Evolutionary conservation across 371 early-diverging fungal genomes (phyloP), one percentile per base, ranked within the genome.

Genomic region (Saksenaea vasiformis): DNA sequence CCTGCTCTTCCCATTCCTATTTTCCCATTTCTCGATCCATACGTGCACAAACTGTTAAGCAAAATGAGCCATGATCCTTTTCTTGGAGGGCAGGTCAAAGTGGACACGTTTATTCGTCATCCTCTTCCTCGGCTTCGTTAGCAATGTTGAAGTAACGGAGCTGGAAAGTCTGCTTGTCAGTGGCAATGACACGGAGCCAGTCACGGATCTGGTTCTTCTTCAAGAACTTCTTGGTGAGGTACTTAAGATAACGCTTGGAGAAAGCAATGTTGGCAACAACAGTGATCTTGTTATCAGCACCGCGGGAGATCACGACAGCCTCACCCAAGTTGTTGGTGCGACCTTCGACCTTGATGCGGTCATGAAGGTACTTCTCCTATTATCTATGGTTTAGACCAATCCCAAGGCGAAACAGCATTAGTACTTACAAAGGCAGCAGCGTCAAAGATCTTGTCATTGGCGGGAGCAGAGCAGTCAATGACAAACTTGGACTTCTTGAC

Each of bases 141-240:
- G 89, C 85, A 73, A 92, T 90, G 90, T 96, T 92, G 90, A 89
- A 97, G 95, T 98, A 98, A 74, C 91, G 87, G 82, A 98, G 91
- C 86, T 94, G 90, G 87, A 94, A 98, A 79, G 95, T 87, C 72
- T 84, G 79, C 94, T 95, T 95, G 87, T 85, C 83, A 73, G 89
- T 80, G 76, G 97, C 89, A 79, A 97, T 88, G 69, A 98, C 98
- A 82, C 98, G 96, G 79, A 98, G 86, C 94, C 95, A 97, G 88
- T 98, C 99, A 80, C 96, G 92, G 84, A 98, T 91, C 82, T 90
- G 88, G 92, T 97, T 87, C 94, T 98, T 97, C 94, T 98, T 98
- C 87, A 98, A 88, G 94, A 95, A 98, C 91, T 95, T 95, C 95
- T 98, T 98, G 86, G 98, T 93, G 58, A 98, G 90, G 91, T 98